Base-by-base conservation (phyloP, 106 monocot species). In the Dendrobium catenatum region DNA sequence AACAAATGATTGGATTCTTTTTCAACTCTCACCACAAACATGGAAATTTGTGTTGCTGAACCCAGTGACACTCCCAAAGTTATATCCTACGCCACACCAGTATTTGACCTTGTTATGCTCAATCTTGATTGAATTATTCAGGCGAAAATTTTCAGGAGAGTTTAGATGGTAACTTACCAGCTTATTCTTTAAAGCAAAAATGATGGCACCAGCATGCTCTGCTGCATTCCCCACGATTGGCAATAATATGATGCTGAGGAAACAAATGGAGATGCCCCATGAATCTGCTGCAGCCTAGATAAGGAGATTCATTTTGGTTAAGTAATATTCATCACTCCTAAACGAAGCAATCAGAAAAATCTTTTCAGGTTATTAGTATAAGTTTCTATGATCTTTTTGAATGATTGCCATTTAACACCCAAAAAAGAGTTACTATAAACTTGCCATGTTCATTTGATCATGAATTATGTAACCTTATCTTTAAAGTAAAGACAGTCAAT, bases 41-140 rank as follows among this genome's bases (percentile, higher is more conserved):
- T 85, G 68, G 92, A 94, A 22, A 96, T 90, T 75, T 94, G 96
- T 44, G 96, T 90, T 42, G 96, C 92, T 24, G 96, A 96, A 6
- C 96, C 96, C 41, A 96, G 74, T 4, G 96, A 87, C 46, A 96
- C 96, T 18, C 94, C 96, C 44, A 96, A 81, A 27, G 96, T 90
- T 75, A 96, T 94, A 81, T 96, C 94, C 95, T 95, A 79, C 9
- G 83, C 2, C n/a, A 83, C 15, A 73, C 26, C 13, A 5, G 37
- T 17, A 76, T 31, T n/a, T 66, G 6, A 29, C 37, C 64, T 51
- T 19, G 51, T 47, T 33, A 18, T 68, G 4, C 44, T 51, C 51
- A 4, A 74, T 42, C 4, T 74, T 74, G 43, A 47, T 80, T 44
- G 26, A 70, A 13, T 31, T 75, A 44, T 54, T 2, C 51, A 54